Evolutionary conservation across 139 green algal species (phyloP).

Genomic region (Chlamydomonas incerta): DNA sequence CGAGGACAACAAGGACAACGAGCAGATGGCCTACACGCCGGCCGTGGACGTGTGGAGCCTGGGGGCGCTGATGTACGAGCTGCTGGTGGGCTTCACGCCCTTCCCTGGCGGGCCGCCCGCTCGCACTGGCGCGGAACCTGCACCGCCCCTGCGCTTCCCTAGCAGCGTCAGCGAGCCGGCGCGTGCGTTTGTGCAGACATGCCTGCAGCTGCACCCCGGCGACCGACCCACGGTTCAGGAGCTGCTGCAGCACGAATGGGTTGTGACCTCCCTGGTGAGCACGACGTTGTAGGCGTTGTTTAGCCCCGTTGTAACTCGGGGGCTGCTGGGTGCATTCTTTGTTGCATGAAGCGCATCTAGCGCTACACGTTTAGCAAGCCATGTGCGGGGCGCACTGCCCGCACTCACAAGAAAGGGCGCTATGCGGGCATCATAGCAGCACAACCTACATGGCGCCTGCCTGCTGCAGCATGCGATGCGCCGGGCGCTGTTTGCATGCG

Average conservation of each 20-base stretch:
- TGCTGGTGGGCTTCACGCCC: slow-evolving; percentile 50
- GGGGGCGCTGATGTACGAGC: slow-evolving; percentile 65
- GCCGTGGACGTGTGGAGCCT: slow-evolving; percentile 59
- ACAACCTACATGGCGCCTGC: too few species aligned
- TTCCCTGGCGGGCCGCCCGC: slow-evolving; percentile 11
- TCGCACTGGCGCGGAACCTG: too few species aligned
- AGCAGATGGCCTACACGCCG: slow-evolving; percentile 48
- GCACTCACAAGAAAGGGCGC: too few species aligned
- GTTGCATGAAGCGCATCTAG: too few species aligned
- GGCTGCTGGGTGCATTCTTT: too few species aligned
- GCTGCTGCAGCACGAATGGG: slow-evolving; percentile 53
- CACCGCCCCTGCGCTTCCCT: slow-evolving; percentile 19
- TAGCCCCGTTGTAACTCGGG: too few species aligned
- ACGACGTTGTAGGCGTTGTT: too few species aligned
- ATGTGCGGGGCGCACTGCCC: too few species aligned
- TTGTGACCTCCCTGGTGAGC: not conserved
- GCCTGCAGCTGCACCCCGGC: slow-evolving; percentile 42
- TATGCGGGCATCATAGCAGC: too few species aligned
- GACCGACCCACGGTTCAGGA: slow-evolving; percentile 47
- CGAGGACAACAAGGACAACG: slow-evolving; percentile 59
- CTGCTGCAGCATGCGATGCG: too few species aligned
- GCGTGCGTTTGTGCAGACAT: slow-evolving; percentile 13
- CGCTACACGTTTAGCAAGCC: too few species aligned
- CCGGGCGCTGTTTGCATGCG: too few species aligned
- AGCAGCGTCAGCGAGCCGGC: slow-evolving; percentile 15